Evolutionary conservation across 2,329 filamentous ascomycete genomes (phyloP).

Genomic region (Acrocalymma vagum): DNA sequence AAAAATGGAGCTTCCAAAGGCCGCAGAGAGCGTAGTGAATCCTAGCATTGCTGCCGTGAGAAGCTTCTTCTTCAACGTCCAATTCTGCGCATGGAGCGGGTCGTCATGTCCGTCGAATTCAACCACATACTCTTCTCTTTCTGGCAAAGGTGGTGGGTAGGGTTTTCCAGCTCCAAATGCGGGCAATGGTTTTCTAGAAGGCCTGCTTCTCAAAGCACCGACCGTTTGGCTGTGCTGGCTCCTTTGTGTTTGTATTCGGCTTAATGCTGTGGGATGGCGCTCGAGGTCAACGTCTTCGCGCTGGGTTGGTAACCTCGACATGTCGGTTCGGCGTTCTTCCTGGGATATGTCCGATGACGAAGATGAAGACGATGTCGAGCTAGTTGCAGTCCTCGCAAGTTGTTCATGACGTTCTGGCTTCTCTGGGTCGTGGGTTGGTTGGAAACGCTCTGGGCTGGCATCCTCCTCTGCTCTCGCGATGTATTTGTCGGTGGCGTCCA

Average conservation of each 20-base stretch:
- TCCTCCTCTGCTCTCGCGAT: constrained; percentile 64
- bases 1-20: constrained; percentile 67
- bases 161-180: constrained; percentile 77
- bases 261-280: constrained; percentile 73
- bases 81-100: constrained; percentile 87
- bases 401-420: constrained; percentile 51
- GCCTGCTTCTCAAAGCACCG: constrained; percentile 61
- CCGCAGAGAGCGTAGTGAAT: constrained; percentile 73
- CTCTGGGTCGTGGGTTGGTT: constrained; percentile 47
- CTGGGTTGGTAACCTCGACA: constrained; percentile 71
- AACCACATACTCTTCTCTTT: constrained; percentile 79
- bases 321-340: constrained; percentile 51
- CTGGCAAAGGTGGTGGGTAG: constrained; percentile 74
- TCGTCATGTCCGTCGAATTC: constrained; percentile 85
- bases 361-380: constrained; percentile 54
- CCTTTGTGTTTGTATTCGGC: constrained; percentile 74
- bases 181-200: constrained; percentile 68
- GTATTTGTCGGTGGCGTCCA: constrained; percentile 65
- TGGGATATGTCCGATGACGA: constrained; percentile 52
- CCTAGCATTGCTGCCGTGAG: constrained; percentile 73
- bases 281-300: constrained; percentile 67
- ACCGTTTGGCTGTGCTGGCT: constrained; percentile 78
- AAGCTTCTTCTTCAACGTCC: constrained; percentile 81
- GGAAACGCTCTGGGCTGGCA: constrained; percentile 56
- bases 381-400: constrained; percentile 67